Evolutionary conservation across 2,329 filamentous ascomycete genomes (phyloP), one percentile per base, ranked within the genome.

Genomic region (Didymella sp.): DNA sequence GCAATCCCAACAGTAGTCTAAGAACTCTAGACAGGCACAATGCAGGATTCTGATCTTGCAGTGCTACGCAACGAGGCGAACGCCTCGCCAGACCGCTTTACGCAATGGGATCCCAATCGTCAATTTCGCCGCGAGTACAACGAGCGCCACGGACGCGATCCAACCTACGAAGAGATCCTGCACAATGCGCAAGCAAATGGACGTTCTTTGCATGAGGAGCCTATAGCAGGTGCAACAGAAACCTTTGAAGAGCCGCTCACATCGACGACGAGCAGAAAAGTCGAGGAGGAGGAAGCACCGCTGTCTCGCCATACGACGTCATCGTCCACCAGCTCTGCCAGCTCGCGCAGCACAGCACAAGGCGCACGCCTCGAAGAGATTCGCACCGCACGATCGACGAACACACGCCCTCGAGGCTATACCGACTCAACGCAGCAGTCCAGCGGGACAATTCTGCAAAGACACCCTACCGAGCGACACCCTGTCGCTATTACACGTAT

Each of bases 401-500:
- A 63, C 25, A 47, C 58, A 30, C 63, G 59, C 28, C 41, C 58
- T 3, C 63, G 69, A 33, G 58, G 64, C 15, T 48, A 58, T 11
- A 73, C 67, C 6, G 56, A 61, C 28, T 57, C 60, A 8, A 68
- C 68, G 25, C 61, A 62, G 25, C 51, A 59, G 24, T 67, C 61
- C 24, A 64, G 48, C 41, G 61, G 59, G 25, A 64, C 68, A 35
- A 48, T 61, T 22, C 58, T 74, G 3, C 63, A 67, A 30, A 65
- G 69, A 11, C 73, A 74, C 45, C 73, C 72, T n/a, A 75, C 72
- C 27, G 89, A 91, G 73, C 81, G 87, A 58, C 82, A 90, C 66
- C 87, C 87, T 13, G 91, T 89, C 19, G 88, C 85, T 50, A 80
- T 93, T 50, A 85, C 84, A 69, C 85, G 90, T 40, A 91, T 93